These are phyloP conservation scores for Apiospora aurea DNA, from an alignment of 2,329 filamentous ascomycete genomes.

Conservation along the genomic window DNA sequence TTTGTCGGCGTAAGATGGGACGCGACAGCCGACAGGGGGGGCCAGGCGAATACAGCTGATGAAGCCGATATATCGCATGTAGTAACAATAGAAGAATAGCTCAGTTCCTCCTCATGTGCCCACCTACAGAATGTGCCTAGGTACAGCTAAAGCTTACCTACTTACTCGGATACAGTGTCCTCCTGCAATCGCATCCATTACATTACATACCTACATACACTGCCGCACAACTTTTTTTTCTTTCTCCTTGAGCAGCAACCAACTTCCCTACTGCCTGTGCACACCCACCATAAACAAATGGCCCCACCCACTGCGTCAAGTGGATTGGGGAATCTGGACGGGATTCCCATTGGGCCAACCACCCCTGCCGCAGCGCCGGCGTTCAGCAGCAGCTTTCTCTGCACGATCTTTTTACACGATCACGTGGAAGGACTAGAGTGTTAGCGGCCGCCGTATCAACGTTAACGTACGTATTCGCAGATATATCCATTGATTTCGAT, in stretches of 20 bases:
- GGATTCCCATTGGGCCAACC: background rate
- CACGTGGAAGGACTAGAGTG: slow-evolving; percentile 2
- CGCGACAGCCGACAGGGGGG: background rate
- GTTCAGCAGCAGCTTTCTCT: slow-evolving; percentile 8
- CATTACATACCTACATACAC: background rate
- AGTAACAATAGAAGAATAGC: slow-evolving; percentile 4
- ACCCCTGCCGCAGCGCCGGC: background rate
- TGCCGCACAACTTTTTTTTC: background rate
- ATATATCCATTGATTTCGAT: slow-evolving; percentile 1
- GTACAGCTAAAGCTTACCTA: background rate
- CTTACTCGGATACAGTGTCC: background rate
- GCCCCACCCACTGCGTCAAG: background rate
- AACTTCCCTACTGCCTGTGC: slow-evolving; percentile 1
- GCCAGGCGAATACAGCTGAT: background rate
- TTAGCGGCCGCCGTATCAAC: slow-evolving; percentile 10
- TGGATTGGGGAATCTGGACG: slow-evolving; percentile 14
- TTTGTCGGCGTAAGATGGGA: background rate
- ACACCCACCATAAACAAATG: slow-evolving; percentile 1
- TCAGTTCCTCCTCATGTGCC: background rate
- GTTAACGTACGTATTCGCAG: slow-evolving; percentile 7
- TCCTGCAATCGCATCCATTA: background rate
- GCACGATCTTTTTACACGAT: slow-evolving; percentile 13
- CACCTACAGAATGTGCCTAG: background rate
- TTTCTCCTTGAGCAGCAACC: background rate
- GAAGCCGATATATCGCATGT: background rate